phyloP scores from a whole-genome alignment of 768 basidiomycete genomes.

The Phylloporus arenicola region DNA sequence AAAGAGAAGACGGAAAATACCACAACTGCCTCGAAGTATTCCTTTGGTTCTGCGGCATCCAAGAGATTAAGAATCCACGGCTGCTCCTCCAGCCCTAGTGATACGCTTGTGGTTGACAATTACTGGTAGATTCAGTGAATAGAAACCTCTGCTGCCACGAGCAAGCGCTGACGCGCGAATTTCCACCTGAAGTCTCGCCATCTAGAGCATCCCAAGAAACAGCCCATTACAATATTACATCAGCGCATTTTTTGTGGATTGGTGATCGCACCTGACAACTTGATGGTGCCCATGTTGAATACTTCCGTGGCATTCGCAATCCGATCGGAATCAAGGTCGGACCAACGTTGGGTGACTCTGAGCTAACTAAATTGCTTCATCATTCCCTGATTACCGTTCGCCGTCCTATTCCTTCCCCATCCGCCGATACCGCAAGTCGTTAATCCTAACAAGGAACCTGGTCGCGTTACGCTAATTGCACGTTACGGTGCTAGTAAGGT shows the following conservation, averaged over 20 bases:
- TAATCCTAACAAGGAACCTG: constrained; percentile 77
- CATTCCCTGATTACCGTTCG: background rate
- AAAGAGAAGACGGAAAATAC: no score
- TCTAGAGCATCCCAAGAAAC: constrained; percentile 19
- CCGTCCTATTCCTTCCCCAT: background rate
- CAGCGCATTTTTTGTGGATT: constrained; percentile 95
- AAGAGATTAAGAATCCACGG: no score
- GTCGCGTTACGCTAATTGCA: constrained; percentile 85
- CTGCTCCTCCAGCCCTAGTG: no score
- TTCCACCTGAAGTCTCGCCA: constrained; percentile 36
- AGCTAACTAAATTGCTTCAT: constrained; percentile 70
- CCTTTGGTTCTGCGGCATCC: no score
- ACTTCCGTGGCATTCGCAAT: constrained; percentile 87
- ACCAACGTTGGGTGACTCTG: constrained; percentile 74
- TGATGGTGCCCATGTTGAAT: constrained; percentile 91
- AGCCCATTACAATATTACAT: constrained; percentile 82
- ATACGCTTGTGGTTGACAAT: no score
- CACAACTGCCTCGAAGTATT: no score
- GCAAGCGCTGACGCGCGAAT: constrained; percentile 77
- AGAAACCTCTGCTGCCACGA: no score
- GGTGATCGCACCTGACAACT: constrained; percentile 93
- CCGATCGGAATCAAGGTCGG: constrained; percentile 97
- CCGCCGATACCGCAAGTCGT: constrained; percentile 49
- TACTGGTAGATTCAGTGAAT: no score
- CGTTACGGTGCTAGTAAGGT: constrained; percentile 91